A percentile compares a stretch with the other conserved stretches of the same genome.
These are phyloP conservation scores for Xylariaceae sp. DNA, from an alignment of 2,329 filamentous ascomycete genomes.

Conservation along the genomic window DNA sequence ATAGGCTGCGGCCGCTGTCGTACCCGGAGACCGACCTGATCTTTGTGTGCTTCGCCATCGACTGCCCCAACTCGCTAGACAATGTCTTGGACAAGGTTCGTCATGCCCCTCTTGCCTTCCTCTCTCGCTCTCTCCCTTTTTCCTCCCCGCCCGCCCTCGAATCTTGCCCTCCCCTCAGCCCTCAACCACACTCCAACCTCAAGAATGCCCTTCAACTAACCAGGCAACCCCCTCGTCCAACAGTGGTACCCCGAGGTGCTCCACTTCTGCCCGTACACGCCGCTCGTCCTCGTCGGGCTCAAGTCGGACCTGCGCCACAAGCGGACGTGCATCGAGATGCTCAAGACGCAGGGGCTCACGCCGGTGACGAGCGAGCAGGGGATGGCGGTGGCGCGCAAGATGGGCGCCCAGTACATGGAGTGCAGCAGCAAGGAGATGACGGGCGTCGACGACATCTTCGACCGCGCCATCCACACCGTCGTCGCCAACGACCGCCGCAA, in stretches of 20 bases:
- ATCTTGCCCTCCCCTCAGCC: too few species aligned
- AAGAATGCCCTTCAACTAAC: neutral
- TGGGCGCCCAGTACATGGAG: constrained; percentile 94
- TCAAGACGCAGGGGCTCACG: constrained; percentile 94
- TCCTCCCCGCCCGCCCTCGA: too few species aligned
- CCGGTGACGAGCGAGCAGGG: constrained; percentile 91
- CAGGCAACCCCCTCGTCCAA: neutral
- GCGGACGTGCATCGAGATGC: constrained; percentile 94
- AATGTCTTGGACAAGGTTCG: constrained; percentile 98
- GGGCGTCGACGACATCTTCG: constrained; percentile 94
- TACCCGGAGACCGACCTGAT: constrained; percentile 97
- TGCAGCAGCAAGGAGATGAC: constrained; percentile 97
- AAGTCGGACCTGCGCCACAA: constrained; percentile 96
- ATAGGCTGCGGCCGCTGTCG: constrained; percentile 87
- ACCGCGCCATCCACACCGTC: constrained; percentile 81
- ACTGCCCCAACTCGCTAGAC: constrained; percentile 95
- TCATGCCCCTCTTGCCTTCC: constrained; percentile 3
- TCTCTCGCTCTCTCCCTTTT: too few species aligned
- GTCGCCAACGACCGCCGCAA: constrained; percentile 72
- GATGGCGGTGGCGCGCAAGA: constrained; percentile 78
- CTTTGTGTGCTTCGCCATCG: constrained; percentile 98
- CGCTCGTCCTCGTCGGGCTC: constrained; percentile 88
- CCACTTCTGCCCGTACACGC: constrained; percentile 97
- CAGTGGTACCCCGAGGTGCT: constrained; percentile 99
- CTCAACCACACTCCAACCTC: constrained; percentile 4